These are phyloP conservation scores for Phytophthora meadii DNA, from an alignment of 352 stramenopile genomes.

Conservation along the genomic window DNA sequence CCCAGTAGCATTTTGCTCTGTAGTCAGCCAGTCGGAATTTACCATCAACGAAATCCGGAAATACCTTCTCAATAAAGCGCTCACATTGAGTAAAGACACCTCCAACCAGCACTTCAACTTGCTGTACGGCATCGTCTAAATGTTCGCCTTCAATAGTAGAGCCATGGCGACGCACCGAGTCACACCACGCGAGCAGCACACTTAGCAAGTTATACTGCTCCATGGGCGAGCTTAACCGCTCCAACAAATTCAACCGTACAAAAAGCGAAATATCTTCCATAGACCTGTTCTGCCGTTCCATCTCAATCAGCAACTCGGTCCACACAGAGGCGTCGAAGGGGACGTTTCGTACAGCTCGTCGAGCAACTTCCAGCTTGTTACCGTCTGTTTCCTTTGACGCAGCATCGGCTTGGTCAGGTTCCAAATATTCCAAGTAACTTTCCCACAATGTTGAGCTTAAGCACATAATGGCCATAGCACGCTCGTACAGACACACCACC, in stretches of 20 bases:
- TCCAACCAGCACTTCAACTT: conserved; percentile 34
- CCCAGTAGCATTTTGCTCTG: conserved; percentile 53
- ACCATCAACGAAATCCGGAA: conserved; percentile 43
- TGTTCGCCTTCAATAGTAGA: conserved; percentile 17
- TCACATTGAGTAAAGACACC: conserved; percentile 42
- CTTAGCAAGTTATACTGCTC: conserved; percentile 60
- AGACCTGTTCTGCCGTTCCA: conserved; percentile 39
- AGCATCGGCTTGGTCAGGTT: conserved; percentile 7
- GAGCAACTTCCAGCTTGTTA: conserved; percentile 33
- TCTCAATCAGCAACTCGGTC: conserved; percentile 60
- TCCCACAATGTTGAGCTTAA: conserved; percentile 63
- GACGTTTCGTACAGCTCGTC: conserved; percentile 66
- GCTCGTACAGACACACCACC: conserved; percentile 63
- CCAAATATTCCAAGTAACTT: conserved; percentile 58
- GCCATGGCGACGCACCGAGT: conserved; percentile 41
- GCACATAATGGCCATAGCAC: conserved; percentile 59
- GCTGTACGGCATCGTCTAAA: conserved; percentile 11
- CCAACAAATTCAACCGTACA: conserved; percentile 40
- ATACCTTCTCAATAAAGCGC: conserved; percentile 43
- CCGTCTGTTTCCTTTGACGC: not conserved
- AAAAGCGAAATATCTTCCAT: conserved; percentile 28
- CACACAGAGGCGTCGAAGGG: conserved; percentile 70
- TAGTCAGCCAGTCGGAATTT: conserved; percentile 51
- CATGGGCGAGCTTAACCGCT: conserved; percentile 50
- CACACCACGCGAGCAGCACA: conserved; percentile 60